Conservation (phyloP, 2,329 filamentous ascomycete species). For the Talaromyces piceae region DNA sequence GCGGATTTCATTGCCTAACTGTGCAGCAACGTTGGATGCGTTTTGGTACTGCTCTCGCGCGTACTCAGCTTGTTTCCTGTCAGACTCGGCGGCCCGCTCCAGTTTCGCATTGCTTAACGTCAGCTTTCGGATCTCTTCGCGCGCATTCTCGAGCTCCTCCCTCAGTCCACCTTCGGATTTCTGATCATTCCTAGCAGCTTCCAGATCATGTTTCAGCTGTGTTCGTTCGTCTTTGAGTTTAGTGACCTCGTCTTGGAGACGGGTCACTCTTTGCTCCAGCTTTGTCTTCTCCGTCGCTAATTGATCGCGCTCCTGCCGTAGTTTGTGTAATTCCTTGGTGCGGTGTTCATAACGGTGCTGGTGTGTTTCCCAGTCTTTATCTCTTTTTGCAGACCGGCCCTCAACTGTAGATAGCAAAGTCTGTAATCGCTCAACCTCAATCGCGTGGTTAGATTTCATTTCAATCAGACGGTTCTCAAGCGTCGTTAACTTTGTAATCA, state of each 20-base stretch:
- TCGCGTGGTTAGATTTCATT: conserved; percentile 23
- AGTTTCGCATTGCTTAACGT: conserved; percentile 28
- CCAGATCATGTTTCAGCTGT: conserved; percentile 30
- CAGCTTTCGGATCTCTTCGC: conserved; percentile 33
- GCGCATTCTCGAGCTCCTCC: conserved; percentile 35
- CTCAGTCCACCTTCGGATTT: conserved; percentile 33
- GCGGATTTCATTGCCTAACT: conserved; percentile 31
- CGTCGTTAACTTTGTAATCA: conserved; percentile 21
- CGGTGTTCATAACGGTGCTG: conserved; percentile 41
- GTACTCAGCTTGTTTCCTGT: conserved; percentile 38
- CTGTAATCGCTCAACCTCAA: conserved; percentile 25
- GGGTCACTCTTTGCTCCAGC: conserved; percentile 26
- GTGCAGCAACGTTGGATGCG: conserved; percentile 37
- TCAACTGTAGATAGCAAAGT: conserved; percentile 19
- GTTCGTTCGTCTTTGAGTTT: conserved; percentile 36
- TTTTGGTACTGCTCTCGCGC: conserved; percentile 41
- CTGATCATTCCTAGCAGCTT: conserved; percentile 31
- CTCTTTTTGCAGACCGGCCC: conserved; percentile 24
- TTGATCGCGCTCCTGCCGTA: conserved; percentile 29
- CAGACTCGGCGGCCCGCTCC: conserved; percentile 33
- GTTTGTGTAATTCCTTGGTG: conserved; percentile 29
- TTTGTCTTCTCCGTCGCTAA: conserved; percentile 23
- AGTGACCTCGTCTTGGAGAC: conserved; percentile 29
- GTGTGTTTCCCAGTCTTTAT: conserved; percentile 26
- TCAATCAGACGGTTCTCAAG: conserved; percentile 24